Evolutionary conservation across 192 early-diverging fungal genomes (phyloP).

Genomic region (Backusella liffmaniae): DNA sequence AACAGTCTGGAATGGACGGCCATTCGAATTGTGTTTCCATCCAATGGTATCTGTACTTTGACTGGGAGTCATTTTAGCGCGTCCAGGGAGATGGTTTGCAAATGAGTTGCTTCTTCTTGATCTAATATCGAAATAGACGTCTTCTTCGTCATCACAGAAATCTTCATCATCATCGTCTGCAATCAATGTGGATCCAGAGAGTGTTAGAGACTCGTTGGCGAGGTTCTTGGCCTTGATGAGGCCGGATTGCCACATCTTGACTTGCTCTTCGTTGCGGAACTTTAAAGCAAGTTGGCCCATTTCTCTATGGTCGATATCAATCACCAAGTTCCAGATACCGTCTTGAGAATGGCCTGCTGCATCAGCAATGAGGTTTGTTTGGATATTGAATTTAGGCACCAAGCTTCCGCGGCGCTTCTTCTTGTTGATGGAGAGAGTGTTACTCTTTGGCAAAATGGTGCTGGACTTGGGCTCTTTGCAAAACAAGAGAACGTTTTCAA

Average conservation of each 20-base stretch:
- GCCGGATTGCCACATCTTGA: conserved; percentile 78
- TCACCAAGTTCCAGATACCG: conserved; percentile 60
- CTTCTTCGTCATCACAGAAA: conserved; percentile 20
- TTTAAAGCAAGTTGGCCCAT: conserved; percentile 65
- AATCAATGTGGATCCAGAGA: conserved; percentile 4
- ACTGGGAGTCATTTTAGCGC: not conserved
- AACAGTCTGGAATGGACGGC: conserved; percentile 13
- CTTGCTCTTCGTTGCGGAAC: conserved; percentile 87
- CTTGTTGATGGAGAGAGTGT: conserved; percentile 39
- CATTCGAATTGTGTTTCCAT: not conserved
- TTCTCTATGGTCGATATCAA: conserved; percentile 61
- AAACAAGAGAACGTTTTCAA: conserved; percentile 88
- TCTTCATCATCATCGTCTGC: conserved; percentile 31
- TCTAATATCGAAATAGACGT: not conserved
- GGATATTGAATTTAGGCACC: conserved; percentile 63
- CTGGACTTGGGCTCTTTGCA: conserved; percentile 79
- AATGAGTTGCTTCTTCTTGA: conserved; percentile 15
- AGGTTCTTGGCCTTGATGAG: conserved; percentile 61
- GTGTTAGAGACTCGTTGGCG: conserved; percentile 22
- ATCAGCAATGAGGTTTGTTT: not conserved
- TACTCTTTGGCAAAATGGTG: conserved; percentile 27
- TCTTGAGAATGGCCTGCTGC: conserved; percentile 15
- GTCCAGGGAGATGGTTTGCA: not conserved
- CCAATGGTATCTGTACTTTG: conserved; percentile 1
- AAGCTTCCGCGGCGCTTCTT: conserved; percentile 47